Evolutionary conservation across 805 yeast genomes (phyloP).

Genomic region (Maudiozyma pseudohumilis): DNA sequence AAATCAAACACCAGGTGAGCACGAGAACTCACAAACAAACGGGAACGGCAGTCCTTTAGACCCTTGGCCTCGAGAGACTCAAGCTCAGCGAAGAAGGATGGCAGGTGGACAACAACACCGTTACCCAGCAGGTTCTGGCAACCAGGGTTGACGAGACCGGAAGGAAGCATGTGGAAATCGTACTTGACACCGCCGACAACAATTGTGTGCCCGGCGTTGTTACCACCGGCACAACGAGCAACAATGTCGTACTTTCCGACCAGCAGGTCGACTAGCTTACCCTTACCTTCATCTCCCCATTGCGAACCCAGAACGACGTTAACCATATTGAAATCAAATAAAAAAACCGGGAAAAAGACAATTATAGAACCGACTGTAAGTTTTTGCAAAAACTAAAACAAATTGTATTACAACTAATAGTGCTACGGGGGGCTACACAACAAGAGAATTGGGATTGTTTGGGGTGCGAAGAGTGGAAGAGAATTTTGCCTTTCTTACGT

Average conservation of each 20-base stretch:
- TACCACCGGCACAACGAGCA: constrained; percentile 98
- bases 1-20: constrained; percentile 96
- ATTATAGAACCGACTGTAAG: too few species aligned
- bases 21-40: constrained; percentile 83
- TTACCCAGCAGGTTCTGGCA: constrained; percentile 87
- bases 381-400: neutral
- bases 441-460: too few species aligned
- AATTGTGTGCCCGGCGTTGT: constrained; percentile 98
- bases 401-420: too few species aligned
- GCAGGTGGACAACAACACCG: constrained; percentile 93
- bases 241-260: constrained; percentile 95
- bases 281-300: constrained; percentile 99
- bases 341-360: too few species aligned
- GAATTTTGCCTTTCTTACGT: too few species aligned
- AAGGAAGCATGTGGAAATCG: constrained; percentile 98
- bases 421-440: too few species aligned
- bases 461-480: too few species aligned
- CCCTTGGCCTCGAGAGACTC: constrained; percentile 76
- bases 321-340: constrained; percentile 27
- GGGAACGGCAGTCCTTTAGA: constrained; percentile 42
- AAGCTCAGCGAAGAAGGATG: constrained; percentile 84
- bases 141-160: constrained; percentile 91
- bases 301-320: constrained; percentile 93
- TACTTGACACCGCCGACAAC: constrained; percentile 82
- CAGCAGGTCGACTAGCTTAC: constrained; percentile 87